Percentiles rank a stretch among this genome's conserved stretches.
Conservation (phyloP, 2,329 filamentous ascomycete species). For the Penicillium sp. region DNA sequence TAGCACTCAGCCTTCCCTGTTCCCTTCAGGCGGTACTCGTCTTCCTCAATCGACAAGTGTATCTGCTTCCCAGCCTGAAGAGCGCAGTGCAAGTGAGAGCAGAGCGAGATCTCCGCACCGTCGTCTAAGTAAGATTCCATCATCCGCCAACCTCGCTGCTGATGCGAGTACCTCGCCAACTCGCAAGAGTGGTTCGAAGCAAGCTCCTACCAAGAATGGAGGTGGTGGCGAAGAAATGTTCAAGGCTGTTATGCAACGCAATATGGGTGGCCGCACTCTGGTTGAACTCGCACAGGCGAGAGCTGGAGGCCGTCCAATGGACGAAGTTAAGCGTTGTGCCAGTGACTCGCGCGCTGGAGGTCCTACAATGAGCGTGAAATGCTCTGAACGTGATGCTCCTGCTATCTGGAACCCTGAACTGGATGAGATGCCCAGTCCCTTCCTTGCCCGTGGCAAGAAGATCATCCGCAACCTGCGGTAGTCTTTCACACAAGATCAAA, state of each 20-base stretch:
- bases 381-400: conserved; percentile 54
- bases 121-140: conserved; percentile 72
- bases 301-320: conserved; percentile 63
- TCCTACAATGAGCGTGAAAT: conserved; percentile 28
- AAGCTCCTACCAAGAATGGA: conserved; percentile 27
- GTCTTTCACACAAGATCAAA: neutral
- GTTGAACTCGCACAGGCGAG: conserved; percentile 87
- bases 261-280: conserved; percentile 73
- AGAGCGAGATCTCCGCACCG: conserved; percentile 61
- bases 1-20: conserved; percentile 54
- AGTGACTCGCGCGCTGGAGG: conserved; percentile 37
- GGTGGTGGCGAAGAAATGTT: conserved; percentile 52
- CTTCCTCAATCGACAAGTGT: conserved; percentile 32
- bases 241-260: conserved; percentile 56
- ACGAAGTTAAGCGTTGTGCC: conserved; percentile 39
- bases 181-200: conserved; percentile 38
- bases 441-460: conserved; percentile 56
- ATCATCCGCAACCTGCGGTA: conserved; percentile 42
- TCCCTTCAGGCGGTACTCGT: conserved; percentile 39
- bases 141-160: conserved; percentile 43
- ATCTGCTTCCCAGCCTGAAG: conserved; percentile 35
- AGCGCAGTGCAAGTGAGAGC: conserved; percentile 40
- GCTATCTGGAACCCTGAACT: conserved; percentile 85
- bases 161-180: conserved; percentile 42
- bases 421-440: conserved; percentile 94